Evolutionary conservation across 805 yeast genomes (phyloP).

Genomic region (Clavispora asparagi): DNA sequence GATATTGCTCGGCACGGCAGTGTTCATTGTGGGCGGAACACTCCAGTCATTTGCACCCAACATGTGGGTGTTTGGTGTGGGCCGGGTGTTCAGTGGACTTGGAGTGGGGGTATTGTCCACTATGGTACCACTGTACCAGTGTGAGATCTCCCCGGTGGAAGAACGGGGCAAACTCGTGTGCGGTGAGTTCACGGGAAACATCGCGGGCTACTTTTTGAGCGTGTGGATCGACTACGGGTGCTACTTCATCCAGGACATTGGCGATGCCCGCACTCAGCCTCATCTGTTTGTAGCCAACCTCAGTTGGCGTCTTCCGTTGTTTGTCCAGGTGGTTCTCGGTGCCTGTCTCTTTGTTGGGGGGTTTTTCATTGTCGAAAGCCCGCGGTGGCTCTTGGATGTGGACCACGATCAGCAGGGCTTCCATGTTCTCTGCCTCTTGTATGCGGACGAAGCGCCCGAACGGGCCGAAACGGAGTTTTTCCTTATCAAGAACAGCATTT

Average conservation of each 20-base stretch:
- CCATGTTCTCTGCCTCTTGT: slow-evolving; percentile 28
- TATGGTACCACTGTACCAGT: slow-evolving; percentile 82
- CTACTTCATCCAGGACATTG: slow-evolving; percentile 54
- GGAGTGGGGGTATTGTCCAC: slow-evolving; percentile 84
- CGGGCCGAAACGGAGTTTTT: slow-evolving; percentile 40
- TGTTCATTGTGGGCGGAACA: slow-evolving; percentile 14
- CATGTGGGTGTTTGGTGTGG: slow-evolving; percentile 57
- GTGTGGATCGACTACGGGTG: slow-evolving; percentile 86
- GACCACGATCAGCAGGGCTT: slow-evolving; percentile 62
- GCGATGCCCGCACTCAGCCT: slow-evolving; percentile 34
- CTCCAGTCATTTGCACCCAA: slow-evolving; percentile 38
- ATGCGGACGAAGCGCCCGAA: slow-evolving; percentile 25
- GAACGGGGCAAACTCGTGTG: slow-evolving; percentile 83
- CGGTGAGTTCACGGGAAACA: slow-evolving; percentile 83
- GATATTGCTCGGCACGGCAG: slow-evolving; percentile 13
- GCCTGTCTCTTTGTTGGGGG: slow-evolving; percentile 65
- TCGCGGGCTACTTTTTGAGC: slow-evolving; percentile 72
- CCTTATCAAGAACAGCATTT: slow-evolving; percentile 40
- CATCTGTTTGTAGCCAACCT: slow-evolving; percentile 33
- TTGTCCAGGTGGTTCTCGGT: slow-evolving; percentile 74
- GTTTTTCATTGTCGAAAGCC: slow-evolving; percentile 76
- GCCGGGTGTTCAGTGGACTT: slow-evolving; percentile 75
- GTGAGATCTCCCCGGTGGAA: slow-evolving; percentile 84
- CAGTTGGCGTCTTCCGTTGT: slow-evolving; percentile 77
- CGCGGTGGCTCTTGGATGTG: slow-evolving; percentile 83